Evolutionary conservation across 331 rosid genomes (phyloP).

Genomic region (Acacia concinna): DNA sequence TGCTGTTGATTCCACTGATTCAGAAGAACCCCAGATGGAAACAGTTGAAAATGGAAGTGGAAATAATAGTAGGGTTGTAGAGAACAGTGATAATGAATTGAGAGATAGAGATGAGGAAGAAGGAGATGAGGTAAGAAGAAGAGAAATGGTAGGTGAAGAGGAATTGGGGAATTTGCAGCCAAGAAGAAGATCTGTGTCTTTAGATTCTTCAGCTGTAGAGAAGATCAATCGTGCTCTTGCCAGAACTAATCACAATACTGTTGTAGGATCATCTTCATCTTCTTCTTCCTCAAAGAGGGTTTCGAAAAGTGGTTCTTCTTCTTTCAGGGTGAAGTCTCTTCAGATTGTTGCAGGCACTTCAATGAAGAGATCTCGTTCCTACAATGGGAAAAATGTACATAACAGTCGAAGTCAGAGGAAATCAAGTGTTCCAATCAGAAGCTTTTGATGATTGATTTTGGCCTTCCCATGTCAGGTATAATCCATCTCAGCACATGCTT

Average conservation of each 20-base stretch:
- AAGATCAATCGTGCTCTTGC: slow-evolving; percentile 41
- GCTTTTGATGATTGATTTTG: slow-evolving; percentile 41
- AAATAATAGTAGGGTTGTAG: background rate
- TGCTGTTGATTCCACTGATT: slow-evolving; percentile 3
- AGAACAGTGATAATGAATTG: background rate
- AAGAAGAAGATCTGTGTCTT: slow-evolving; percentile 47
- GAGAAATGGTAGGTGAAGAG: background rate
- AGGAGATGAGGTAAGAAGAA: slow-evolving; percentile 10
- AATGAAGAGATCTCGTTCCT: slow-evolving; percentile 46
- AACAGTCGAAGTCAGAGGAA: slow-evolving; percentile 42
- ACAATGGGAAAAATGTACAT: slow-evolving; percentile 31
- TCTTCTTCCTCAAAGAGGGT: slow-evolving; percentile 23
- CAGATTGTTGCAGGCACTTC: slow-evolving; percentile 33
- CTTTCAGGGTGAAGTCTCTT: slow-evolving; percentile 41
- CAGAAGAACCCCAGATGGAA: slow-evolving; percentile 18
- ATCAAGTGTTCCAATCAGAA: slow-evolving; percentile 34
- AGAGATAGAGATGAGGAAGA: slow-evolving; percentile 25
- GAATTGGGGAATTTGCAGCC: slow-evolving; percentile 29
- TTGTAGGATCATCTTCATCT: background rate
- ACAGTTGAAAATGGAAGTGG: background rate
- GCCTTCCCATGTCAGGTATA: background rate
- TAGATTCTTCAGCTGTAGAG: slow-evolving; percentile 44
- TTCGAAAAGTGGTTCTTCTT: slow-evolving; percentile 39
- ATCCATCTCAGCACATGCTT: slow-evolving; percentile 1
- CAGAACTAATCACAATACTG: background rate